A percentile compares a stretch with the other conserved stretches of the same genome.
Conservation (phyloP, 352 stramenopile genomes). For the Phytophthora crassamura region DNA sequence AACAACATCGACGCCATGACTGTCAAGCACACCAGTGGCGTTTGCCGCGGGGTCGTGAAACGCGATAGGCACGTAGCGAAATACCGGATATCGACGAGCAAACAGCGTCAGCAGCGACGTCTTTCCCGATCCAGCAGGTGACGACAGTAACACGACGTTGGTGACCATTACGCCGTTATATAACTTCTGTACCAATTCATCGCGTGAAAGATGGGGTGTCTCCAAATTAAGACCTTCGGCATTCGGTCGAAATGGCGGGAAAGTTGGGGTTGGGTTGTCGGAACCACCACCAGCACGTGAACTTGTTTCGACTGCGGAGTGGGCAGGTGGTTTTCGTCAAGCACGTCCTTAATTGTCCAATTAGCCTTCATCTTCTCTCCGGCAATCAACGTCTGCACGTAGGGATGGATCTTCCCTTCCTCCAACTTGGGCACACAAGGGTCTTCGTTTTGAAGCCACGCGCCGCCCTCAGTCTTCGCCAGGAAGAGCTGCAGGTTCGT, state of each 20-base stretch:
- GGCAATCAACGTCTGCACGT: background rate
- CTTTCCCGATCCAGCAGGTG: constrained; percentile 10
- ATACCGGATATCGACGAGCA: constrained; percentile 7
- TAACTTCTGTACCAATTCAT: constrained; percentile 11
- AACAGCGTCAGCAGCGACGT: constrained; percentile 21
- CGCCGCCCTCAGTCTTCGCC: too few relatives aligned
- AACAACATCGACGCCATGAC: background rate
- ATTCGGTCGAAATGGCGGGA: background rate
- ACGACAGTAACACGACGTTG: constrained; percentile 9
- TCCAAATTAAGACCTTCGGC: constrained; percentile 11
- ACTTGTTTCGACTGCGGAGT: too few relatives aligned
- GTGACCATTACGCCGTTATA: background rate
- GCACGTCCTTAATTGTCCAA: constrained; percentile 1
- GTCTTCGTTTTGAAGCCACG: background rate
- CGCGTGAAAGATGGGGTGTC: constrained; percentile 15
- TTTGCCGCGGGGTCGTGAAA: background rate
- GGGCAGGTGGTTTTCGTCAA: background rate
- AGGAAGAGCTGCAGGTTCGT: too few relatives aligned
- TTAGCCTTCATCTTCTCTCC: background rate
- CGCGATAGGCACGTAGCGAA: constrained; percentile 6
- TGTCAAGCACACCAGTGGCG: background rate
- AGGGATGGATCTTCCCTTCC: too few relatives aligned
- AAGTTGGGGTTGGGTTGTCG: background rate
- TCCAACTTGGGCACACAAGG: background rate
- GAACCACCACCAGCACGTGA: background rate